Evolutionary conservation across 805 yeast species (phyloP).

Genomic region (Lipomyces spencermartinsiae): DNA sequence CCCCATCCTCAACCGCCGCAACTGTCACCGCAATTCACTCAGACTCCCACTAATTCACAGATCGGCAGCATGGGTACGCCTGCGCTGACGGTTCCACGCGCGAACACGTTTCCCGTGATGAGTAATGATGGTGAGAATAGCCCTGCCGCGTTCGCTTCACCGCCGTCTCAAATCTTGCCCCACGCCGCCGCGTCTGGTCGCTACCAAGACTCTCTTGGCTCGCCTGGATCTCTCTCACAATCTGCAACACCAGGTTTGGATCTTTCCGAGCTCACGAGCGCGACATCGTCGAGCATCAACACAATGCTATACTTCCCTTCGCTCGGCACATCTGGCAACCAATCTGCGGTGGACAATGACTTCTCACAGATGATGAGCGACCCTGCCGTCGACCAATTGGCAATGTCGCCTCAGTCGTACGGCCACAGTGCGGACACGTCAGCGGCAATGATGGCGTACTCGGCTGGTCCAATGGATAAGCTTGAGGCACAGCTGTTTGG

Average conservation of each 20-base stretch:
- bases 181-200: neutral
- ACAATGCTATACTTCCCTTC: constrained; percentile 30
- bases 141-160: neutral
- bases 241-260: constrained; percentile 6
- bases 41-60: neutral
- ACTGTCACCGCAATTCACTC: neutral
- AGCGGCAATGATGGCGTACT: constrained; percentile 49
- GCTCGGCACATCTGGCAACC: constrained; percentile 6
- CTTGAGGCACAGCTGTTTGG: constrained; percentile 87
- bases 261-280: constrained; percentile 10
- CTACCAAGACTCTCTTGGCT: neutral
- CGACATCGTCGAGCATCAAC: constrained; percentile 23
- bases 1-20: neutral
- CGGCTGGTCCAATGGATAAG: constrained; percentile 85
- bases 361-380: neutral
- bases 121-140: neutral
- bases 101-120: neutral
- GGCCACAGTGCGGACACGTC: neutral
- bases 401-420: neutral
- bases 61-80: neutral
- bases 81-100: neutral
- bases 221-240: neutral
- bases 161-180: neutral
- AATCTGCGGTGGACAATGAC: neutral
- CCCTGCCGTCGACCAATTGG: neutral